Percentiles rank a stretch among this genome's conserved stretches.
These are phyloP conservation scores for Fusarium succisae DNA, from an alignment of 2,329 filamentous ascomycete genomes.

Conservation along the genomic window DNA sequence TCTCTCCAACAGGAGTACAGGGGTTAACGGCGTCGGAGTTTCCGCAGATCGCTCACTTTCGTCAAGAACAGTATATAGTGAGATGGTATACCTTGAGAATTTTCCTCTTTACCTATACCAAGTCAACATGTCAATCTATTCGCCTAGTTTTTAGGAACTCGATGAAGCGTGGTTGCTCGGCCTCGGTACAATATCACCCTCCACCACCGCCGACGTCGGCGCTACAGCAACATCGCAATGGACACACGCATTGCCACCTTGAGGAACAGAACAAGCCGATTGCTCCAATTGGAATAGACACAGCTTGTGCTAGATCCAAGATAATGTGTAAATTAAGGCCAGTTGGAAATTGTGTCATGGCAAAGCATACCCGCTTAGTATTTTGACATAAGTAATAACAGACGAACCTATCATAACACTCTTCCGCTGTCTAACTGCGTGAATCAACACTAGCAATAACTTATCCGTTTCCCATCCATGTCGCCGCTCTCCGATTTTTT, in stretches of 20 bases:
- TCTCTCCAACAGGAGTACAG: slow-evolving; percentile 4
- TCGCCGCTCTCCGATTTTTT: slow-evolving; percentile 21
- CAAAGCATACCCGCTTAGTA: slow-evolving; percentile 20
- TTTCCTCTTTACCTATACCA: background rate
- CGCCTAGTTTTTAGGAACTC: background rate
- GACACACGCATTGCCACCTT: background rate
- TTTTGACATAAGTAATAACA: slow-evolving; percentile 35
- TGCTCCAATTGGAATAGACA: background rate
- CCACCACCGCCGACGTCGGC: slow-evolving; percentile 4
- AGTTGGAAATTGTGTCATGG: background rate
- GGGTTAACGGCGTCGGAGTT: slow-evolving; percentile 31
- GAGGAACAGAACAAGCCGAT: background rate
- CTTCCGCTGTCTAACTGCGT: slow-evolving; percentile 34
- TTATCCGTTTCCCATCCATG: slow-evolving; percentile 16
- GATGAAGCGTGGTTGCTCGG: background rate
- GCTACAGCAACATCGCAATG: slow-evolving; percentile 1
- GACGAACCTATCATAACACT: slow-evolving; percentile 41
- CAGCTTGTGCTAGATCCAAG: background rate
- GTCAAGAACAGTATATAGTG: background rate
- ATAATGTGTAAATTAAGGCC: background rate
- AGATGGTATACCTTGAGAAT: background rate
- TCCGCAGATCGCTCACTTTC: background rate
- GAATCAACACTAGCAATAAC: slow-evolving; percentile 17
- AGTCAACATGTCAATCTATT: background rate
- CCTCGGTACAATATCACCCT: background rate